Percentiles rank a stretch among this genome's conserved stretches.
Evolutionary conservation across 768 basidiomycete genomes (phyloP).

Genomic region (Xerocomellus intermedius): DNA sequence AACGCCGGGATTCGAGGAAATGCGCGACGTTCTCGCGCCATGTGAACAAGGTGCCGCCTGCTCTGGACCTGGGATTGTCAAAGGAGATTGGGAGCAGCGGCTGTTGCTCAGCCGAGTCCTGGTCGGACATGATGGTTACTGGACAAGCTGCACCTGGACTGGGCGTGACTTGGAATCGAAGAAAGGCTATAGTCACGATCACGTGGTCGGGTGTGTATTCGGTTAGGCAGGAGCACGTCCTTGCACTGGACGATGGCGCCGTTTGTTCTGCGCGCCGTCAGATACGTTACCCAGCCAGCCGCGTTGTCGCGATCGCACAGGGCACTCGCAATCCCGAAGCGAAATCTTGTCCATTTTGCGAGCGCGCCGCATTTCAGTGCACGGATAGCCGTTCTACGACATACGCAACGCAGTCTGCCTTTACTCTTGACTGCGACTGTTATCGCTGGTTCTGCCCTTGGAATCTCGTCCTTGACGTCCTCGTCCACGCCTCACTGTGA

Average conservation of each 20-base stretch:
- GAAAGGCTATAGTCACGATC: slow-evolving; percentile 20
- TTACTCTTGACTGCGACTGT: slow-evolving; percentile 32
- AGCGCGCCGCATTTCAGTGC: background rate
- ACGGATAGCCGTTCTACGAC: slow-evolving; percentile 1
- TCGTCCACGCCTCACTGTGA: slow-evolving; percentile 49
- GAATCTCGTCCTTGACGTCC: slow-evolving; percentile 37
- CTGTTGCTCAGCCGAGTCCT: slow-evolving; percentile 46
- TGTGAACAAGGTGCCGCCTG: slow-evolving; percentile 3
- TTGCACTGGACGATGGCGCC: slow-evolving; percentile 10
- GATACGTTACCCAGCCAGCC: slow-evolving; percentile 1
- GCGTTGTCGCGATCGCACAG: background rate
- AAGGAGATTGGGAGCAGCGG: slow-evolving; percentile 41
- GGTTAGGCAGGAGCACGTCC: background rate
- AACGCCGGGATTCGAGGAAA: slow-evolving; percentile 48
- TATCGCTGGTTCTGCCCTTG: slow-evolving; percentile 44
- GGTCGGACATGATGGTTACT: slow-evolving; percentile 33
- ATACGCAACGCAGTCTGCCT: slow-evolving; percentile 8
- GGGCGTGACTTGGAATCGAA: background rate
- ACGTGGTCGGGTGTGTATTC: slow-evolving; percentile 8
- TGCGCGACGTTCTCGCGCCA: slow-evolving; percentile 40
- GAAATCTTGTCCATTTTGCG: background rate
- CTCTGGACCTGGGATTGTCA: slow-evolving; percentile 16
- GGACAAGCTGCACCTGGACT: slow-evolving; percentile 12
- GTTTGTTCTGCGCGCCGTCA: slow-evolving; percentile 13
- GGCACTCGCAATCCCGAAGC: slow-evolving; percentile 2